Conservation (phyloP, 352 stramenopile species). For the Phytophthora fragariae region DNA sequence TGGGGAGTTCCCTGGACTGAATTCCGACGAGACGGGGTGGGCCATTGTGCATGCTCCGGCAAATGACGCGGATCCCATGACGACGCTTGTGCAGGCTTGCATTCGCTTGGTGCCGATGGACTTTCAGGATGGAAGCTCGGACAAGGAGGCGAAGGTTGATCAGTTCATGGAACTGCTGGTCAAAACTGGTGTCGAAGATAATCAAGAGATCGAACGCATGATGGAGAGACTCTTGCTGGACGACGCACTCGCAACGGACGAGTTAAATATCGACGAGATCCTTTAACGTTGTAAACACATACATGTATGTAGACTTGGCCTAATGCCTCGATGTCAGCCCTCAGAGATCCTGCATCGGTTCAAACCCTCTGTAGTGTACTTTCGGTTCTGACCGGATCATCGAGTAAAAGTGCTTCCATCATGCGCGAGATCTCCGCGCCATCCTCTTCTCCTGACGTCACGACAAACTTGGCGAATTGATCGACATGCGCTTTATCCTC, state of each 20-base stretch:
- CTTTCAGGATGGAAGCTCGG: slow-evolving; percentile 18
- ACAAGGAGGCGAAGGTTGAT: slow-evolving; percentile 17
- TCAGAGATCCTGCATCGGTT: not conserved
- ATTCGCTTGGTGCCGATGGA: slow-evolving; percentile 27
- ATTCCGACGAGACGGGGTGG: slow-evolving; percentile 67
- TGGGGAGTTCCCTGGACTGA: slow-evolving; percentile 41
- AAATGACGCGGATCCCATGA: not conserved
- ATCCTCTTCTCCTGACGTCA: slow-evolving; percentile 36
- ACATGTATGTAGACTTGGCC: too few species aligned
- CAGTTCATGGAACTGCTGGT: slow-evolving; percentile 36
- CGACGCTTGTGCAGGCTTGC: slow-evolving; percentile 25
- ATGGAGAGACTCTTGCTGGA: slow-evolving; percentile 36
- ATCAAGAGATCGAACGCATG: slow-evolving; percentile 24
- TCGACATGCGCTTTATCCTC: slow-evolving; percentile 4
- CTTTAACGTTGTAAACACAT: not conserved
- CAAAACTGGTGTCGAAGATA: slow-evolving; percentile 34
- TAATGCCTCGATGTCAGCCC: too few species aligned
- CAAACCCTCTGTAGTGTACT: not conserved
- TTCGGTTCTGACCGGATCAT: not conserved
- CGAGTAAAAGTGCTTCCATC: slow-evolving; percentile 31
- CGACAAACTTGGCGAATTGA: slow-evolving; percentile 32
- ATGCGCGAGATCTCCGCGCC: slow-evolving; percentile 23
- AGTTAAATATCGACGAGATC: slow-evolving; percentile 15
- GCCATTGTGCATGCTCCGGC: slow-evolving; percentile 18
- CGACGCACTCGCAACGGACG: slow-evolving; percentile 29